Base-by-base conservation (phyloP, 441 rosid genomes). In the Omphalea diandra region DNA sequence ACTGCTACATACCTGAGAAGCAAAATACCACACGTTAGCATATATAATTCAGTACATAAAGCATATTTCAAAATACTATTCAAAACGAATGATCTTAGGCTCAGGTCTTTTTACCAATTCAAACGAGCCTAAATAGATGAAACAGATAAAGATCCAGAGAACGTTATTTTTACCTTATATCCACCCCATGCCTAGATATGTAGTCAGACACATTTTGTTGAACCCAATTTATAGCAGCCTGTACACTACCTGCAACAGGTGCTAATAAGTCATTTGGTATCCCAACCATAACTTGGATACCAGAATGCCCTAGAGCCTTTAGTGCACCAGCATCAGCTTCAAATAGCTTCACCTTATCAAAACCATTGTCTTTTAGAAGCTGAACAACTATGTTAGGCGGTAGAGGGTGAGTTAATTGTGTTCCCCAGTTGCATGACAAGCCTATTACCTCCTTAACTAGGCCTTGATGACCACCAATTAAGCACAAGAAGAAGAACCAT, bases 261-360 rank as follows among this genome's bases (percentile, higher is more conserved):
- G 79, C 84, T 43, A 92, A 68, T 54, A 90, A 75, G 4, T 93
- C 88, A 77, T 90, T 93, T 14, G 95, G 97, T 40, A 93, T 93
- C 22, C 97, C 98, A 4, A 93, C 87, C 95, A 90, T 93, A 68
- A 93, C 95, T 40, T 90, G 82, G 43, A 88, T 93, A 59, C 90
- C 95, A 9, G 97, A 93, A 40, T 75, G 84, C 3, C 89, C 95
- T 0, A 93, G 85, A 49, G 98, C 97, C 59, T 73, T 84, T 9
- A 90, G 86, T 24, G 90, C 87, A 15, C 72, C 84, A 43, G 93
- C 80, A 70, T 88, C 95, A 67, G 97, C 97, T 86, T 88, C 95
- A 49, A 90, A 90, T 8, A 90, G 80, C 76, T 93, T 90, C 72
- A 90, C 97, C 71, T 88, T 90, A 56, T 86, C 67, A 77, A 93